These are phyloP conservation scores for Populus hybrid DNA, from an alignment of 441 rosid species.

Conservation along the genomic window DNA sequence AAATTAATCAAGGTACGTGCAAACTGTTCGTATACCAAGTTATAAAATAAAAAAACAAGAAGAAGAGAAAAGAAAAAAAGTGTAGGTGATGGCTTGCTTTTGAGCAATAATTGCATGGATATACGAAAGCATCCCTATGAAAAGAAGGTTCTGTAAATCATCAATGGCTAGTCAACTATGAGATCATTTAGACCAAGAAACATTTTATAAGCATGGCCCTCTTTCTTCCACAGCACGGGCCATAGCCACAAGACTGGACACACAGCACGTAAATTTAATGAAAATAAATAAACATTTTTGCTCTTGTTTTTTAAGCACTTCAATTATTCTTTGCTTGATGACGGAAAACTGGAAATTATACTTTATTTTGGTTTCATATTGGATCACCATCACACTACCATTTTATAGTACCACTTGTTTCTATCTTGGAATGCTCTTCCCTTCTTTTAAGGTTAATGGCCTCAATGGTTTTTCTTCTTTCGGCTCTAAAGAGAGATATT, in stretches of 20 bases:
- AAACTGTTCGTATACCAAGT: too few relatives aligned
- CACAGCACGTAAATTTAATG: not conserved
- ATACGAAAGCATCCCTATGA: not conserved
- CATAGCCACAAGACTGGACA: not conserved
- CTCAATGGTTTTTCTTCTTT: conserved; percentile 34
- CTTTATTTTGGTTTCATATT: conserved; percentile 5
- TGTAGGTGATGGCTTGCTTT: not conserved
- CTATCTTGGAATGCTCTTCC: conserved; percentile 29
- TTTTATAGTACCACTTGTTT: not conserved
- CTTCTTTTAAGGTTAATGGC: conserved; percentile 38
- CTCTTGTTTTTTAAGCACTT: not conserved
- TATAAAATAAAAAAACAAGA: too few relatives aligned
- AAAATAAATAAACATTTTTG: not conserved
- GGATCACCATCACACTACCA: not conserved
- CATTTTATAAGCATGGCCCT: not conserved
- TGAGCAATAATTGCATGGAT: not conserved
- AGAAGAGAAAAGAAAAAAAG: too few relatives aligned
- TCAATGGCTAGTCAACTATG: not conserved
- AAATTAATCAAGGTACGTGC: too few relatives aligned
- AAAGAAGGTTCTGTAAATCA: not conserved
- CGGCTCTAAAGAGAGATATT: conserved; percentile 28
- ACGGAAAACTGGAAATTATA: not conserved
- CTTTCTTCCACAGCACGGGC: not conserved
- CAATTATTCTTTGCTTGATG: not conserved
- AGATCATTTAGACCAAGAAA: not conserved